Conservation (phyloP, 2,329 filamentous ascomycete species). For the Aspergillaceae sp. region DNA sequence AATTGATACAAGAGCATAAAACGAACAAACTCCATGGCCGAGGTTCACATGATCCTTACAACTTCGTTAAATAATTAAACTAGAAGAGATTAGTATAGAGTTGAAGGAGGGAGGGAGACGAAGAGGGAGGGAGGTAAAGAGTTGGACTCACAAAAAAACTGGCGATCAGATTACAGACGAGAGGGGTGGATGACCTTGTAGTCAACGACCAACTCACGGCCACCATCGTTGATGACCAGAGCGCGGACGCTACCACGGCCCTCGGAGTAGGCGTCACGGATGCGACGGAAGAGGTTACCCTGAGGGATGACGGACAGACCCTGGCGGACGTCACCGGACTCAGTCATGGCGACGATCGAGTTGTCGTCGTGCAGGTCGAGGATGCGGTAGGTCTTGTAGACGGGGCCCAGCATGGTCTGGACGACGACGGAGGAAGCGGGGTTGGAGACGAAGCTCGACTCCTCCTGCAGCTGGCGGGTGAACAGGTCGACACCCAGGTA, state of each 20-base stretch:
- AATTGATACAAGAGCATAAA: too few species aligned
- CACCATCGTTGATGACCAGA: conserved; percentile 88
- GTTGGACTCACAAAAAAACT: conserved; percentile 5
- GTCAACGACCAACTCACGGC: conserved; percentile 92
- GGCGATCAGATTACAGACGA: conserved; percentile 44
- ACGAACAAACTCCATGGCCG: too few species aligned
- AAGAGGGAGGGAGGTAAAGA: too few species aligned
- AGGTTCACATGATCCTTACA: too few species aligned
- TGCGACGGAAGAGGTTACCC: conserved; percentile 74
- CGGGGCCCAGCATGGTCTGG: conserved; percentile 97
- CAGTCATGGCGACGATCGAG: conserved; percentile 89
- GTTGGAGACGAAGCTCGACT: conserved; percentile 96
- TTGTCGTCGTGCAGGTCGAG: conserved; percentile 86
- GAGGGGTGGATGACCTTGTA: conserved; percentile 93
- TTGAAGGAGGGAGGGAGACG: too few species aligned
- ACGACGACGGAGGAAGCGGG: conserved; percentile 92
- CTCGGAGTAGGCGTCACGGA: conserved; percentile 75
- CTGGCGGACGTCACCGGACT: conserved; percentile 98
- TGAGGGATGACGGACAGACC: conserved; percentile 88
- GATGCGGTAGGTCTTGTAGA: conserved; percentile 99
- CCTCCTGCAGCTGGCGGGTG: conserved; percentile 98
- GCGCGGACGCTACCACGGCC: conserved; percentile 91
- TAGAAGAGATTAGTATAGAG: too few species aligned
- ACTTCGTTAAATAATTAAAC: too few species aligned
- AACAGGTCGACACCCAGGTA: conserved; percentile 99